These are phyloP conservation scores for Gracilaria gracilis DNA, from an alignment of 23 red algal genomes.

Conservation along the genomic window DNA sequence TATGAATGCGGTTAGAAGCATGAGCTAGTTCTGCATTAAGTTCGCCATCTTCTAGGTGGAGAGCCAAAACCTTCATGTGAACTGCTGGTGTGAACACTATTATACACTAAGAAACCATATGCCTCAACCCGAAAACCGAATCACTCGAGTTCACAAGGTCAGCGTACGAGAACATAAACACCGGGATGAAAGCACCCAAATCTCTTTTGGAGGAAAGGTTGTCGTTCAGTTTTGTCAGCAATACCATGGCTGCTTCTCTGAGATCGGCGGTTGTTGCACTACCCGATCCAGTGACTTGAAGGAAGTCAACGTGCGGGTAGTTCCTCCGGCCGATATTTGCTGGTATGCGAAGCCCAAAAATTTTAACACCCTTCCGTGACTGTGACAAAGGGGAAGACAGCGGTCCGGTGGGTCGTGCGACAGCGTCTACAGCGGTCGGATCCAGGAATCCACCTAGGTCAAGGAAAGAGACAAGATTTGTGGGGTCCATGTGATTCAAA, in stretches of 20 bases:
- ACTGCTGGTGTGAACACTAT: constrained; percentile 79
- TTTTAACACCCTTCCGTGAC: constrained; percentile 53
- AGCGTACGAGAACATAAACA: constrained; percentile 83
- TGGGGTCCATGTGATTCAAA: constrained; percentile 68
- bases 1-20: constrained; percentile 46
- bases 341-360: constrained; percentile 57
- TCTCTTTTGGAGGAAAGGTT: constrained; percentile 36
- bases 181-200: constrained; percentile 63
- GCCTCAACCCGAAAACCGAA: constrained; percentile 69
- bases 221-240: constrained; percentile 27
- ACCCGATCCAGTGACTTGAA: constrained; percentile 74
- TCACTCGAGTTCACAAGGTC: constrained; percentile 79
- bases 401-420: constrained; percentile 75
- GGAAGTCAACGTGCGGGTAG: constrained; percentile 72
- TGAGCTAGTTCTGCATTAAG: constrained; percentile 48
- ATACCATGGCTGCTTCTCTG: constrained; percentile 72
- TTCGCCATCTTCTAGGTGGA: constrained; percentile 81
- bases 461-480: constrained; percentile 60
- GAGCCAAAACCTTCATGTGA: constrained; percentile 83
- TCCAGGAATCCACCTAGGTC: constrained; percentile 76
- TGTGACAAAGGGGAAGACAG: constrained; percentile 67
- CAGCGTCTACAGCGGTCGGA: constrained; percentile 73
- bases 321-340: constrained; percentile 59
- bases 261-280: constrained; percentile 77
- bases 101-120: constrained; percentile 49